Base-by-base conservation (phyloP, 345 rosid species). In the Nephelium lappaceum region DNA sequence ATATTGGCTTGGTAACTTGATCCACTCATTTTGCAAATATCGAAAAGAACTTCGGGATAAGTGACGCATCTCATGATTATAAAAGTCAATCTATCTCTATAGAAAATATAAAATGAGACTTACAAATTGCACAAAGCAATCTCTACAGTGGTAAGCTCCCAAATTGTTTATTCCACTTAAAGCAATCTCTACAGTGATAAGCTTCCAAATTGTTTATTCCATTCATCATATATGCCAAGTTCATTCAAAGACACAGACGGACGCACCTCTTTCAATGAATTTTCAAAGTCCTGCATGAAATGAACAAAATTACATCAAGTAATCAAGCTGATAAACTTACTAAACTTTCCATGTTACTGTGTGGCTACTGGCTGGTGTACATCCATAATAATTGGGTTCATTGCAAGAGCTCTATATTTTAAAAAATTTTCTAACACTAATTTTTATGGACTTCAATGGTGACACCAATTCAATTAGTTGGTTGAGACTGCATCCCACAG, bases 151-250 rank as follows among this genome's bases (percentile, higher is more conserved):
- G 82, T 73, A 94, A 80, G 88, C 97, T 93, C 79, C 97, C 98
- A 70, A 96, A 91, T 88, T 96, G 97, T 77, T 85, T 90, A 92
- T 15, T 51, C 18, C 12, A 65, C 6, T n/a, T n/a, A 36, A 31
- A 61, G n/a, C 38, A 70, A 75, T 80, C 39, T 47, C 81, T 87
- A 96, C 8, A 89, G 89, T 51, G 94, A 83, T 73, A 94, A 80
- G 88, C 97, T 93, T 77, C 97, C 98, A 70, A 96, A 91, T 88
- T 96, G 97, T 77, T 85, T 90, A 92, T 96, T 96, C 98, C 98
- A 93, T 21, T 84, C 91, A 11, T 91, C 97, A 68, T 89, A 94
- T 39, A 83, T 77, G 42, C 94, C 93, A 14, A 94, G 88, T 86
- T 96, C 99, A 42, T 83, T 88, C 79, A 57, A 65, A 68, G 99